Base-by-base conservation (phyloP, 1,284 basidiomycete genomes). In the Sporisorium iseilematis-ciliati region DNA sequence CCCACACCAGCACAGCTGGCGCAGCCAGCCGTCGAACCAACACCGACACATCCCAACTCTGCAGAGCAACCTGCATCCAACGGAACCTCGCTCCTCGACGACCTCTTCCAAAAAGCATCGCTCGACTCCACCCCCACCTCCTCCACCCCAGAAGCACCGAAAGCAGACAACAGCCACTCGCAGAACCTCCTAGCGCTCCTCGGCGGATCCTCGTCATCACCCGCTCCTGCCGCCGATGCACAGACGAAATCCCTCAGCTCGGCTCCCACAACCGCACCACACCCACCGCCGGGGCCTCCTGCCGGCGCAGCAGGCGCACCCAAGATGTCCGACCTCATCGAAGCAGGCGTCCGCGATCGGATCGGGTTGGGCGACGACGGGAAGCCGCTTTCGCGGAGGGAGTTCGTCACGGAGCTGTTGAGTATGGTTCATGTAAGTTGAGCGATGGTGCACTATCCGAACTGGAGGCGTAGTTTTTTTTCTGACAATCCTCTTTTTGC, bases 401-500 rank as follows among this genome's bases (percentile, higher is more conserved):
- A 90, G 49, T 93, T 93, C 82, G 88, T 92, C 35, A 86, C 87
- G 57, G 90, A 92, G 81, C 86, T 93, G 57, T 84, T 92, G 78
- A 89, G 88, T 26, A 86, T 92, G 77, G 89, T 92, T 62, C 90
- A 92, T 83, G 91, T 92, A 62, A 81, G 90, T 88, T n/a, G n/a
- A n/a, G n/a, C n/a, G n/a, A n/a, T n/a, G n/a, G n/a, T n/a, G n/a
- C n/a, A n/a, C n/a, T n/a, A n/a, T n/a, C n/a, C n/a, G n/a, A n/a
- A n/a, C n/a, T n/a, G n/a, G n/a, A n/a, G n/a, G n/a, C n/a, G n/a
- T n/a, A n/a, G n/a, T n/a, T n/a, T n/a, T n/a, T n/a, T n/a, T n/a
- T n/a, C n/a, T n/a, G n/a, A n/a, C n/a, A n/a, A n/a, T n/a, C n/a
- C n/a, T n/a, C n/a, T n/a, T n/a, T n/a, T 42, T 59, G 4, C 45